Evolutionary conservation across 768 basidiomycete genomes (phyloP).

Genomic region (Mycena pura): DNA sequence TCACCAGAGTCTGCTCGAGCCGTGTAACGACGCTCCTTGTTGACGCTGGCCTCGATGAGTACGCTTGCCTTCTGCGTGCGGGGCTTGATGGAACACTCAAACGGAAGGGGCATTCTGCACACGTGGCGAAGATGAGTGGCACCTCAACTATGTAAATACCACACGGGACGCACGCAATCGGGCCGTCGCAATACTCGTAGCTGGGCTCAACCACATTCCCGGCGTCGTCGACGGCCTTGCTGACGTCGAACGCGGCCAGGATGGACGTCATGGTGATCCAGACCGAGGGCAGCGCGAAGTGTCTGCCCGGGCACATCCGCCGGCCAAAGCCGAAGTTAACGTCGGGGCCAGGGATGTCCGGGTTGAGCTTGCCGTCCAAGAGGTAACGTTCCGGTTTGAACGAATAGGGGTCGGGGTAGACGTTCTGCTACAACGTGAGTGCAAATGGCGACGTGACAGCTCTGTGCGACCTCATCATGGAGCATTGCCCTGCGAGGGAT

Average conservation of each 20-base stretch:
- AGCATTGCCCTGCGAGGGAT: conserved; percentile 8
- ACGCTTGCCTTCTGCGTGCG: conserved; percentile 32
- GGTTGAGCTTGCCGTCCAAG: conserved; percentile 11
- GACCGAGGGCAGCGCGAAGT: background rate
- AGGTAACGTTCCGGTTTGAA: conserved; percentile 40
- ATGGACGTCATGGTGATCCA: background rate
- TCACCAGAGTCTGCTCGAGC: no score
- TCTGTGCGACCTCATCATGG: conserved; percentile 11
- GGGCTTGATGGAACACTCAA: conserved; percentile 37
- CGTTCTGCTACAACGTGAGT: background rate
- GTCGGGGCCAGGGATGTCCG: background rate
- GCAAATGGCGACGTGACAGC: no score
- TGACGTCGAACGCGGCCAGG: conserved; percentile 6
- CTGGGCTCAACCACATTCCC: conserved; percentile 33
- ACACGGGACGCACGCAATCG: background rate
- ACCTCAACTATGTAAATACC: background rate
- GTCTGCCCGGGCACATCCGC: conserved; percentile 24
- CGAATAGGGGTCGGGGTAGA: conserved; percentile 36
- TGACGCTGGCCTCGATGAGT: conserved; percentile 21
- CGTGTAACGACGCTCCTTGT: no score
- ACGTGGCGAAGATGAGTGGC: background rate
- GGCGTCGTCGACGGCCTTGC: conserved; percentile 3
- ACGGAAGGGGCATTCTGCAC: conserved; percentile 32
- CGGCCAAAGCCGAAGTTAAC: conserved; percentile 18
- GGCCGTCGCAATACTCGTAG: background rate